Evolutionary conservation across 495 filamentous ascomycete genomes (phyloP).

Genomic region (Penicillium bovifimosum): DNA sequence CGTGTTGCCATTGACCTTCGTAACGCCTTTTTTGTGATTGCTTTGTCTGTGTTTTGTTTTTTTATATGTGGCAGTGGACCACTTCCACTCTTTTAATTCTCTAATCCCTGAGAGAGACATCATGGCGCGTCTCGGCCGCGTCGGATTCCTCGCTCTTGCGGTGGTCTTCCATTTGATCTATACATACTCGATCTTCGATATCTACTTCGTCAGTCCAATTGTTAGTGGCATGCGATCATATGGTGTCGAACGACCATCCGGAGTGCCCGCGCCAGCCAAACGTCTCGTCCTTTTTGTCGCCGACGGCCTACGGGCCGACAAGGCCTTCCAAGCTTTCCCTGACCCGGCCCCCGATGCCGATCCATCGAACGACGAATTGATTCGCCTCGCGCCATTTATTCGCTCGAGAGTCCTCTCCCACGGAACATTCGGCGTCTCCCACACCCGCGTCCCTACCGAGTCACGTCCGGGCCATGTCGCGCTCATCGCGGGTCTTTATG

Average conservation of each 20-base stretch:
- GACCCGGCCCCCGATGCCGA: slow-evolving; percentile 74
- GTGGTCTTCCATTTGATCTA: slow-evolving; percentile 93
- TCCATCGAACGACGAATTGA: slow-evolving; percentile 45
- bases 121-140: slow-evolving; percentile 79
- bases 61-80: slow-evolving; percentile 12
- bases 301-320: slow-evolving; percentile 96
- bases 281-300: slow-evolving; percentile 93
- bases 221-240: slow-evolving; percentile 91
- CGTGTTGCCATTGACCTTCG: slow-evolving; percentile 7
- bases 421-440: slow-evolving; percentile 98
- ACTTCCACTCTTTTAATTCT: slow-evolving; percentile 16
- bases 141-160: slow-evolving; percentile 86
- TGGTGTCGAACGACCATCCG: slow-evolving; percentile 55
- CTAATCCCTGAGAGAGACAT: slow-evolving; percentile 11
- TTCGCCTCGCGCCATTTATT: slow-evolving; percentile 87
- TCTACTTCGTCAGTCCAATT: slow-evolving; percentile 98
- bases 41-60: slow-evolving; percentile 1
- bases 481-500: slow-evolving; percentile 94
- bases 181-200: slow-evolving; percentile 95
- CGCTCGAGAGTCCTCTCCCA: slow-evolving; percentile 80
- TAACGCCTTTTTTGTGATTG: slow-evolving; percentile 21
- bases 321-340: slow-evolving; percentile 90
- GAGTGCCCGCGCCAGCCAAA: slow-evolving; percentile 71
- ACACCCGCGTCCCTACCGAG: slow-evolving; percentile 96
- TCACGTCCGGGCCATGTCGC: slow-evolving; percentile 97